Evolutionary conservation across 2,329 filamentous ascomycete species (phyloP).

Genomic region (Xylariaceae sp.): DNA sequence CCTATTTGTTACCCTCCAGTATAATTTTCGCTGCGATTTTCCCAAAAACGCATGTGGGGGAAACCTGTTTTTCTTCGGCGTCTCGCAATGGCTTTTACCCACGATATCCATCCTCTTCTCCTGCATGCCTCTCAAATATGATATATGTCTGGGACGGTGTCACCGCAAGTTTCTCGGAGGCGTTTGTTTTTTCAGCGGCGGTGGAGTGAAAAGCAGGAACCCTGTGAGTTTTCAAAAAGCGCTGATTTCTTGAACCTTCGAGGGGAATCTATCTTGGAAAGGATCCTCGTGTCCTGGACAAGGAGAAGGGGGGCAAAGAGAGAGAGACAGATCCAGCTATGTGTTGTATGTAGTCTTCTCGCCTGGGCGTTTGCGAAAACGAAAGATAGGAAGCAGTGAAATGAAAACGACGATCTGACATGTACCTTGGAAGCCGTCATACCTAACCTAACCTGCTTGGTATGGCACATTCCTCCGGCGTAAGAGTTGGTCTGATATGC

Average conservation of each 20-base stretch:
- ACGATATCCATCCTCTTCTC: conserved; percentile 3
- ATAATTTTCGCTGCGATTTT: too few relatives aligned
- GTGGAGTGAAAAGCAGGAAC: not conserved
- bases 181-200: conserved; percentile 1
- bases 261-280: not conserved
- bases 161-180: conserved; percentile 1
- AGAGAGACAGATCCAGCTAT: not conserved
- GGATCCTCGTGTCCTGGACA: not conserved
- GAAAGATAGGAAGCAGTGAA: too few relatives aligned
- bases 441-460: too few relatives aligned
- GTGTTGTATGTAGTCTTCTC: too few relatives aligned
- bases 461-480: too few relatives aligned
- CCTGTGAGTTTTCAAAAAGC: not conserved
- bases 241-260: too few relatives aligned
- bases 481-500: too few relatives aligned
- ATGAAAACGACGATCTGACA: too few relatives aligned
- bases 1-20: too few relatives aligned
- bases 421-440: too few relatives aligned
- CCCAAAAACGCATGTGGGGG: not conserved
- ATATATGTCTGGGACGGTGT: not conserved
- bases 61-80: not conserved
- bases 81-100: not conserved
- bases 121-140: not conserved
- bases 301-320: not conserved
- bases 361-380: too few relatives aligned